These are phyloP conservation scores for Solanum pimpinellifolium DNA, from an alignment of 257 asterid genomes.

Conservation along the genomic window DNA sequence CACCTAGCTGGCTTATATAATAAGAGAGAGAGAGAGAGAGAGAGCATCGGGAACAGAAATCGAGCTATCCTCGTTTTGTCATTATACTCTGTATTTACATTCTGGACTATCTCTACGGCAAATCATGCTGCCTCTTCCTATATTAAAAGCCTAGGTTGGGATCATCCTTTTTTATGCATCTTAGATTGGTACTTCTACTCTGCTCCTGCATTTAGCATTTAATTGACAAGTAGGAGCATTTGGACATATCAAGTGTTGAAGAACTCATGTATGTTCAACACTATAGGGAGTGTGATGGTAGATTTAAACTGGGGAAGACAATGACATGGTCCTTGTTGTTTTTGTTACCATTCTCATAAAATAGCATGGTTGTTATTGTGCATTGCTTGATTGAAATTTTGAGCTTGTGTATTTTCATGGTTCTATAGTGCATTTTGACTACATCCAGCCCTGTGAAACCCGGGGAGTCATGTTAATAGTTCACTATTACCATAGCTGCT, in stretches of 20 bases:
- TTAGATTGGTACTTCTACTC: background rate
- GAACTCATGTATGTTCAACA: too few species aligned
- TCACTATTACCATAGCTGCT: background rate
- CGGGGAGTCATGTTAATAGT: background rate
- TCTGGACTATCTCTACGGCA: background rate
- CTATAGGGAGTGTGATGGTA: too few species aligned
- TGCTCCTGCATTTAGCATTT: too few species aligned
- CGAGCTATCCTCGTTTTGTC: background rate
- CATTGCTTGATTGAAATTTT: too few species aligned
- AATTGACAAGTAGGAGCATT: too few species aligned
- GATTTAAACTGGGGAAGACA: too few species aligned
- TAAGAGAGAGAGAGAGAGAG: too few species aligned
- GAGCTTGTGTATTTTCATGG: background rate
- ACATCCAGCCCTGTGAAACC: background rate
- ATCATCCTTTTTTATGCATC: background rate
- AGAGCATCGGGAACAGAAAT: background rate
- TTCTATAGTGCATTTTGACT: background rate
- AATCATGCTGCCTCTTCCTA: background rate
- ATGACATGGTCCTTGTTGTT: too few species aligned
- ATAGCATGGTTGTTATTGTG: too few species aligned
- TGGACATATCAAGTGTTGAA: too few species aligned
- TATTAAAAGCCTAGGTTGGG: background rate
- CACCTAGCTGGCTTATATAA: background rate
- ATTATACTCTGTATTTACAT: background rate
- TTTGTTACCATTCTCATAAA: too few species aligned